These are phyloP conservation scores for Beta corolliflora DNA, from an alignment of 179 eudicot genomes.

Conservation along the genomic window DNA sequence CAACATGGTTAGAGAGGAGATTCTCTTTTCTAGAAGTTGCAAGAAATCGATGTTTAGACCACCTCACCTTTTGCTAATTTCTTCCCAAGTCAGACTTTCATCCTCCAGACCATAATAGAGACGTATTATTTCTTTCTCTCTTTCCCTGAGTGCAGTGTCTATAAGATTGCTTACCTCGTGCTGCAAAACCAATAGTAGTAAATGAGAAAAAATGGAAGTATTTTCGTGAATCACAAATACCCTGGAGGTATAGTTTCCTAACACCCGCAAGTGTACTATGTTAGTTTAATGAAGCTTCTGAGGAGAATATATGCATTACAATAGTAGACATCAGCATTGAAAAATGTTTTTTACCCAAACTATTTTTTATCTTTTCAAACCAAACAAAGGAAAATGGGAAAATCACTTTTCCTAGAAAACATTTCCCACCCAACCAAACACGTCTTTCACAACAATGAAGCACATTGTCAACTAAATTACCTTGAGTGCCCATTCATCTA, in stretches of 20 bases:
- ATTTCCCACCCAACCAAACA: too few relatives aligned
- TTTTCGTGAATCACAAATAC: not conserved
- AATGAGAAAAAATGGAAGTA: not conserved
- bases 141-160: conserved; percentile 52
- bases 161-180: conserved; percentile 83
- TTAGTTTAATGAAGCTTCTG: not conserved
- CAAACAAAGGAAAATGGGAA: too few relatives aligned
- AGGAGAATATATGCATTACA: not conserved
- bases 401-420: too few relatives aligned
- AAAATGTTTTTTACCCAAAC: too few relatives aligned
- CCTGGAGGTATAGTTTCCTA: not conserved
- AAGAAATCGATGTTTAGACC: not conserved
- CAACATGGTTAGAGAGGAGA: too few relatives aligned
- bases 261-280: not conserved
- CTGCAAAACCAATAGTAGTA: conserved; percentile 39
- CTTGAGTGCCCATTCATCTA: conserved; percentile 78
- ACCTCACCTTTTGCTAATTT: conserved; percentile 81
- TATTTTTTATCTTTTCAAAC: too few relatives aligned
- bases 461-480: conserved; percentile 34
- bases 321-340: not conserved
- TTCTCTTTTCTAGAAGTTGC: too few relatives aligned
- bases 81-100: conserved; percentile 95
- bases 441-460: not conserved
- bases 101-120: conserved; percentile 82
- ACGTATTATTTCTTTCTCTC: conserved; percentile 81